phyloP scores from a whole-genome alignment of 2,329 filamentous ascomycete species.

The Diaporthe sp. region DNA sequence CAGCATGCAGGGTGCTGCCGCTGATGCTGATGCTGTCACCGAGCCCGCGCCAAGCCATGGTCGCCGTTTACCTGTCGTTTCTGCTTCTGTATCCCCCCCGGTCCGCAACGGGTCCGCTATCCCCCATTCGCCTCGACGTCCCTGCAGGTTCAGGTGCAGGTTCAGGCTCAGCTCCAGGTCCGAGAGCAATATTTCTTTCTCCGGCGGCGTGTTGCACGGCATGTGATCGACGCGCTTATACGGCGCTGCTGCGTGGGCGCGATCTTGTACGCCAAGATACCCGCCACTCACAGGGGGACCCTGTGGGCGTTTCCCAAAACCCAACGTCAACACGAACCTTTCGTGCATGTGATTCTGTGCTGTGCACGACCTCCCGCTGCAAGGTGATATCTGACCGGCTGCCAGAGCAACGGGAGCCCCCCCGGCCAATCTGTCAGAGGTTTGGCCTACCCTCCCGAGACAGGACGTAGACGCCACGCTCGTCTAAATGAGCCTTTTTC shows the following conservation, averaged over 20 bases:
- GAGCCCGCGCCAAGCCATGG: neutral
- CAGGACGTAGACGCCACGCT: neutral
- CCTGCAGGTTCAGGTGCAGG: neutral
- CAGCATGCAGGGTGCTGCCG: constrained; percentile 14
- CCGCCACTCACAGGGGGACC: neutral
- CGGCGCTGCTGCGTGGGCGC: neutral
- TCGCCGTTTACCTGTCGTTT: neutral
- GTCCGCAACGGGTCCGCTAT: neutral
- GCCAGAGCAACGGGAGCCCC: neutral
- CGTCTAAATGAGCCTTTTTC: neutral
- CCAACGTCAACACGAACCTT: neutral
- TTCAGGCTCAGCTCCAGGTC: neutral
- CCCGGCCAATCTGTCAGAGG: neutral
- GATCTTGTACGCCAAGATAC: neutral
- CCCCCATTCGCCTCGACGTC: neutral
- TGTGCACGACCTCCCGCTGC: neutral
- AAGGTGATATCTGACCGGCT: neutral
- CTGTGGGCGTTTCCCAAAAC: neutral
- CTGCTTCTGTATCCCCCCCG: neutral
- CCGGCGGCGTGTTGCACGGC: neutral
- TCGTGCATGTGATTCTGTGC: neutral
- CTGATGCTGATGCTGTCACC: neutral
- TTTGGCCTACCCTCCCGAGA: neutral
- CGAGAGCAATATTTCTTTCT: neutral
- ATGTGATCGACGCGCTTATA: neutral